Percentiles rank a stretch among this genome's conserved stretches.
Conservation (phyloP, 257 asterid species). For the Osmanthus fragrans region DNA sequence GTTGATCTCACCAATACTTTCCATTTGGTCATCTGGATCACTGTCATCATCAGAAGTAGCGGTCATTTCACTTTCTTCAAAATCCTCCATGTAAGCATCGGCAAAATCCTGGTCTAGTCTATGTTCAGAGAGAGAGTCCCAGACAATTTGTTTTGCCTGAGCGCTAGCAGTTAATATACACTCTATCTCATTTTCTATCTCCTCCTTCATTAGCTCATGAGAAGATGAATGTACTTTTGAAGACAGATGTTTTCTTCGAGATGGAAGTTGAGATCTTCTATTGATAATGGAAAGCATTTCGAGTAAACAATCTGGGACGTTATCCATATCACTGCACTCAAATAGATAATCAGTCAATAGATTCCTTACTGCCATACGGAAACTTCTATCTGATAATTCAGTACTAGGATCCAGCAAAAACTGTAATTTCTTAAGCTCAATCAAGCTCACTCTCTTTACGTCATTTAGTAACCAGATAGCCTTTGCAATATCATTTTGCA, state of each 20-base stretch:
- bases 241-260: conserved; percentile 16
- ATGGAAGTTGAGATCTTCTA: conserved; percentile 30
- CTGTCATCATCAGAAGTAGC: conserved; percentile 36
- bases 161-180: conserved; percentile 63
- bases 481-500: conserved; percentile 68
- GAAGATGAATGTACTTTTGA: conserved; percentile 22
- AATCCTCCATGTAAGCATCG: conserved; percentile 59
- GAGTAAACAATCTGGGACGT: conserved; percentile 50
- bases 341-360: conserved; percentile 66
- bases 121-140: conserved; percentile 48
- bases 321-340: conserved; percentile 75
- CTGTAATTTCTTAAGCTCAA: conserved; percentile 50
- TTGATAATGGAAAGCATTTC: conserved; percentile 54
- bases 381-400: conserved; percentile 32
- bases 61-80: conserved; percentile 36
- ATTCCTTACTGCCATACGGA: conserved; percentile 47
- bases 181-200: conserved; percentile 59
- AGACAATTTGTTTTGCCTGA: conserved; percentile 70
- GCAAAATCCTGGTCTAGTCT: conserved; percentile 68
- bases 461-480: conserved; percentile 49
- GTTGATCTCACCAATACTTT: conserved; percentile 64
- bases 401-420: conserved; percentile 41
- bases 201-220: conserved; percentile 36
- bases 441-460: conserved; percentile 32
- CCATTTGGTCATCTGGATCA: conserved; percentile 38